Conservation (phyloP, 1,139 yeast species). For the Debaryomyces nepalensis region DNA sequence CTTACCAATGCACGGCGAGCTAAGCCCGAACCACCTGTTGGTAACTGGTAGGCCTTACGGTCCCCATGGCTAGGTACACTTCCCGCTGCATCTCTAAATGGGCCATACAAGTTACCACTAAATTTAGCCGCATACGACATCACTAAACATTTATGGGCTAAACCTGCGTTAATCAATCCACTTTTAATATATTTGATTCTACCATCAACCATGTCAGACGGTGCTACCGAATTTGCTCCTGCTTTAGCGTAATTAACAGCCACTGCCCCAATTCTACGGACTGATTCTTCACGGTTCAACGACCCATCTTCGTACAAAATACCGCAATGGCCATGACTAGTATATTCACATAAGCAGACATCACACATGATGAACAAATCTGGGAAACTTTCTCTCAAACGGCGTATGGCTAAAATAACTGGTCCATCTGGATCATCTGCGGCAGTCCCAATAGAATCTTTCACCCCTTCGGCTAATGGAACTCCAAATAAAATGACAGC, state of each 20-base stretch:
- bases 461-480: constrained; percentile 71
- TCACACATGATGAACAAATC: constrained; percentile 88
- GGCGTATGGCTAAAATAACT: constrained; percentile 77
- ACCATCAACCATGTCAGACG: constrained; percentile 98
- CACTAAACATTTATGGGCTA: constrained; percentile 86
- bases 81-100: constrained; percentile 97
- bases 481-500: constrained; percentile 94
- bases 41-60: constrained; percentile 90
- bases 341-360: constrained; percentile 95
- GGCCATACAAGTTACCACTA: constrained; percentile 90
- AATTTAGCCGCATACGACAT: constrained; percentile 96
- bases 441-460: constrained; percentile 81
- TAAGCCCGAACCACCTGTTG: constrained; percentile 89
- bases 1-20: constrained; percentile 90
- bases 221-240: constrained; percentile 95
- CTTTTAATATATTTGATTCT: constrained; percentile 85
- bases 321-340: constrained; percentile 98
- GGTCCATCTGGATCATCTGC: constrained; percentile 99
- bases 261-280: constrained; percentile 86
- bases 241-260: constrained; percentile 96
- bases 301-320: constrained; percentile 84
- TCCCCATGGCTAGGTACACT: constrained; percentile 90
- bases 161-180: constrained; percentile 79
- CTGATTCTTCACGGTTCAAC: constrained; percentile 75
- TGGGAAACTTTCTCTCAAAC: constrained; percentile 69